Evolutionary conservation across 352 stramenopile genomes (phyloP).

Genomic region (Nothophytophthora sp.): DNA sequence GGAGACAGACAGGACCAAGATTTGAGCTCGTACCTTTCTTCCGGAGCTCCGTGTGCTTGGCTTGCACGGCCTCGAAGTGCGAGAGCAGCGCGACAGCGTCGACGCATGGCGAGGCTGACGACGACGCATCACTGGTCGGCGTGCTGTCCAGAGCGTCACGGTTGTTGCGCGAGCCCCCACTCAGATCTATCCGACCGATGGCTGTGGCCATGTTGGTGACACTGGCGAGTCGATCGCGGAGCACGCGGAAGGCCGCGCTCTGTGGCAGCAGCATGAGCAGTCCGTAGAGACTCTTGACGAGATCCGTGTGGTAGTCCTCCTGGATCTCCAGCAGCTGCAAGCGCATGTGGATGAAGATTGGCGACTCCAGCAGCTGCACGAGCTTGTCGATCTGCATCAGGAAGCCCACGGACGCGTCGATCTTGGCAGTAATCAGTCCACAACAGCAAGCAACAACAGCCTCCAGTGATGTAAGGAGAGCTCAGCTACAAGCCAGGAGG

Average conservation of each 20-base stretch:
- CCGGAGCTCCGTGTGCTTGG: conserved; percentile 65
- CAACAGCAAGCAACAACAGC: conserved; percentile 7
- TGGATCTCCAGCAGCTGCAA: conserved; percentile 98
- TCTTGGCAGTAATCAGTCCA: conserved; percentile 73
- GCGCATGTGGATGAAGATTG: conserved; percentile 98
- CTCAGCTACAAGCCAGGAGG: not conserved
- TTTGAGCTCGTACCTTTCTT: conserved; percentile 53
- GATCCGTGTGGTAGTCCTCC: conserved; percentile 91
- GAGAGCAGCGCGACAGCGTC: conserved; percentile 58
- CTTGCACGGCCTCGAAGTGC: conserved; percentile 77
- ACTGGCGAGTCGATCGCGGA: conserved; percentile 81
- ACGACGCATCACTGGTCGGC: conserved; percentile 15
- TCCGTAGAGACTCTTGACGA: conserved; percentile 98
- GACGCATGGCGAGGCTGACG: conserved; percentile 27
- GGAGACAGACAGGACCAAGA: not conserved
- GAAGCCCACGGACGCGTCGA: conserved; percentile 98
- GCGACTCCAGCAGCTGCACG: conserved; percentile 99
- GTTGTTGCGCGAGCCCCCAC: conserved; percentile 21
- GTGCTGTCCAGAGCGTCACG: conserved; percentile 8
- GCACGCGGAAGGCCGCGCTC: conserved; percentile 81
- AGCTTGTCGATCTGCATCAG: conserved; percentile 99
- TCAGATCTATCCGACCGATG: conserved; percentile 78
- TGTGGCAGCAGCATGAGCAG: conserved; percentile 98
- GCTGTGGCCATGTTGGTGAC: conserved; percentile 89
- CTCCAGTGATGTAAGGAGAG: conserved; percentile 37